phyloP scores from a whole-genome alignment of 2,329 filamentous ascomycete genomes.

The Dactylellina cionopaga region DNA sequence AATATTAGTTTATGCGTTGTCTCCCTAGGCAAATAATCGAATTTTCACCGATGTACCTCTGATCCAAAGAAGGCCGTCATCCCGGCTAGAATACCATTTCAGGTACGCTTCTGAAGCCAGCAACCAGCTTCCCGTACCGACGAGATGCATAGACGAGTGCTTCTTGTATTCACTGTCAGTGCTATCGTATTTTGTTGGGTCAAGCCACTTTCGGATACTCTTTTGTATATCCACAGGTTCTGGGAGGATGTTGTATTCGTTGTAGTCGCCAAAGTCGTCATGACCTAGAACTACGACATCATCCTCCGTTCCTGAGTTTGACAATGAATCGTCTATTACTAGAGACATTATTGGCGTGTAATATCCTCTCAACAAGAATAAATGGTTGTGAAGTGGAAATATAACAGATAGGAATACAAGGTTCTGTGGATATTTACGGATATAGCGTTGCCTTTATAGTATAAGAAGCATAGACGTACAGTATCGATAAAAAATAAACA shows the following conservation, averaged over 20 bases:
- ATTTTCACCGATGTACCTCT: neutral
- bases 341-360: no score
- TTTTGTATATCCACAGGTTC: slow-evolving; percentile 51
- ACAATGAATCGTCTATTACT: no score
- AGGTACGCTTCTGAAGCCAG: slow-evolving; percentile 44
- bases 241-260: slow-evolving; percentile 59
- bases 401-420: no score
- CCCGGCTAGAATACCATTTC: slow-evolving; percentile 53
- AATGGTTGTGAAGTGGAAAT: no score
- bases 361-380: no score
- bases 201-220: slow-evolving; percentile 59
- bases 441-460: no score
- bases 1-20: neutral
- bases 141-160: slow-evolving; percentile 54
- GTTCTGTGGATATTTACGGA: no score
- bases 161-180: slow-evolving; percentile 57
- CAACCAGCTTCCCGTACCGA: slow-evolving; percentile 57
- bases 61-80: slow-evolving; percentile 56
- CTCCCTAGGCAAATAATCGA: neutral
- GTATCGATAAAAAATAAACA: no score
- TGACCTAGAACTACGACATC: no score
- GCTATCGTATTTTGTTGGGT: slow-evolving; percentile 57
- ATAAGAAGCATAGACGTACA: no score
- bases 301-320: no score
- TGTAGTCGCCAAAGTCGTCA: no score